These are phyloP conservation scores for Diaporthe ampelina DNA, from an alignment of 2,329 filamentous ascomycete genomes.

Conservation along the genomic window DNA sequence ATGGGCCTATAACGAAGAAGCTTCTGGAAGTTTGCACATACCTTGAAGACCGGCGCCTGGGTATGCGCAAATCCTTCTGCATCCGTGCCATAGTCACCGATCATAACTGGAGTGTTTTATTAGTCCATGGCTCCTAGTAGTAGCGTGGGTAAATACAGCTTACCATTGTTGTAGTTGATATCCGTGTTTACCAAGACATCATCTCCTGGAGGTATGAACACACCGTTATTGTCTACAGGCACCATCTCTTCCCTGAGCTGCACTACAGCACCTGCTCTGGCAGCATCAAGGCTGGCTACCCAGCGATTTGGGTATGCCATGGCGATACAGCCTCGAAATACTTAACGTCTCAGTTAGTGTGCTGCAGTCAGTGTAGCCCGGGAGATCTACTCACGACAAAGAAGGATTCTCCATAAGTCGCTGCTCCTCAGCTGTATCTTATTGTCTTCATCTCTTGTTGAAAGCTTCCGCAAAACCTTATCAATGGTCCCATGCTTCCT, in stretches of 20 bases:
- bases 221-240: not conserved
- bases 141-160: not conserved
- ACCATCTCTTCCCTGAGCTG: constrained; percentile 5
- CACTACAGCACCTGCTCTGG: not conserved
- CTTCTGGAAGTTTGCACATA: not conserved
- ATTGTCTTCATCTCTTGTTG: not conserved
- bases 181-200: not conserved
- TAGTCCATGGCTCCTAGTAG: not conserved
- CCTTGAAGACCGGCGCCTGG: constrained; percentile 5
- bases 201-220: not conserved
- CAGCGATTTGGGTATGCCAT: constrained; percentile 3
- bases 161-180: not conserved
- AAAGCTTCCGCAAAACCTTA: not conserved
- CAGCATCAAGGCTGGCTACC: not conserved
- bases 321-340: constrained; percentile 13
- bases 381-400: not conserved
- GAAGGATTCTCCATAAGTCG: not conserved
- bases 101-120: not conserved
- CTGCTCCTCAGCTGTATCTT: not conserved
- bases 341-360: not conserved
- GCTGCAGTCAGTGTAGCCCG: not conserved
- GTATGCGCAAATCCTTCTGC: too few relatives aligned
- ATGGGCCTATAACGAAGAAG: too few relatives aligned
- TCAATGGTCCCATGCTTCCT: constrained; percentile 11
- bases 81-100: not conserved